A percentile compares a stretch with the other conserved stretches of the same genome.
phyloP scores from a whole-genome alignment of 768 basidiomycete species.

The Tubosaeta sp. region DNA sequence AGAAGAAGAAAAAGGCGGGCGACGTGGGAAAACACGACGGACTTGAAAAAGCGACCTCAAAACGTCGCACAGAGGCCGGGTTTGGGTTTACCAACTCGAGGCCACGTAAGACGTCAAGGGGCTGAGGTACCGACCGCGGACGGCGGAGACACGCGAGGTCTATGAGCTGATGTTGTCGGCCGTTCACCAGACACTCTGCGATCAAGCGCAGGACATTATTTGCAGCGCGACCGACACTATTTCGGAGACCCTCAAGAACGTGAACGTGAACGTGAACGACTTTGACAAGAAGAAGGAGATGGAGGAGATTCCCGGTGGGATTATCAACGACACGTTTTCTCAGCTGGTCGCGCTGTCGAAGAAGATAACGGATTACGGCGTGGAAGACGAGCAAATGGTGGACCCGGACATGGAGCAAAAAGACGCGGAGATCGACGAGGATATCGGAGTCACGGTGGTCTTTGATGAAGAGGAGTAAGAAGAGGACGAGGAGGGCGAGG shows the following conservation, averaged over 20 bases:
- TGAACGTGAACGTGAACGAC: constrained; percentile 82
- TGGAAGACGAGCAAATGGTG: constrained; percentile 73
- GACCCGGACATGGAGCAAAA: constrained; percentile 80
- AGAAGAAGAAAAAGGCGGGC: constrained; percentile 86
- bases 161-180: constrained; percentile 87
- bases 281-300: constrained; percentile 97
- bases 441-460: constrained; percentile 95
- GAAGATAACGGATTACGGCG: constrained; percentile 94
- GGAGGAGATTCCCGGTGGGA: constrained; percentile 62
- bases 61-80: constrained; percentile 57
- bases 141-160: constrained; percentile 89
- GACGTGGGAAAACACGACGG: constrained; percentile 48
- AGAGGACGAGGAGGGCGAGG: constrained; percentile 66
- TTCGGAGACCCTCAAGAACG: constrained; percentile 85
- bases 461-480: constrained; percentile 98
- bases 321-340: constrained; percentile 72
- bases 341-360: constrained; percentile 82
- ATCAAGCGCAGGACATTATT: constrained; percentile 94
- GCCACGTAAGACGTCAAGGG: constrained; percentile 93
- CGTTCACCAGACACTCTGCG: constrained; percentile 81
- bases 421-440: constrained; percentile 91
- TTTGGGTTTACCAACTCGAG: constrained; percentile 88
- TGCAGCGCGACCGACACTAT: constrained; percentile 93
- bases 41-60: constrained; percentile 52
- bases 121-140: constrained; percentile 86